These are phyloP conservation scores for Aaosphaeria arxii DNA, from an alignment of 2,329 filamentous ascomycete genomes.

Conservation along the genomic window DNA sequence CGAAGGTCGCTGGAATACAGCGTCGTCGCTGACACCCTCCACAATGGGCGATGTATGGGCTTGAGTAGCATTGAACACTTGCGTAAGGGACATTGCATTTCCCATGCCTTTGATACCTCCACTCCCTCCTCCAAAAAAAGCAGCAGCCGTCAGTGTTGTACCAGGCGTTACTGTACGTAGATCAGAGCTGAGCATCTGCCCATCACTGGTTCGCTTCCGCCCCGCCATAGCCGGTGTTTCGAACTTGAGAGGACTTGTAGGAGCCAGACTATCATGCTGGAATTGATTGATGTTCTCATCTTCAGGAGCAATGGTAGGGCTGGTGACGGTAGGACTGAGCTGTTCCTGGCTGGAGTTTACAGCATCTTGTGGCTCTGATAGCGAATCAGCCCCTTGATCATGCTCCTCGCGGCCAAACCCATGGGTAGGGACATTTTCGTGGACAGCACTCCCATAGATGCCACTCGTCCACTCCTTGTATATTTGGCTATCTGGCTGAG, in stretches of 20 bases:
- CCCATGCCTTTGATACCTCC: constrained; percentile 20
- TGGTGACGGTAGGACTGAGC: constrained; percentile 22
- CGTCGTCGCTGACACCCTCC: constrained; percentile 40
- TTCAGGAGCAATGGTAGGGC: constrained; percentile 25
- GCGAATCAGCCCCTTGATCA: constrained; percentile 12
- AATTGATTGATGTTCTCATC: constrained; percentile 20
- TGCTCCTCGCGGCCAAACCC: constrained; percentile 14
- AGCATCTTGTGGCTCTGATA: constrained; percentile 16
- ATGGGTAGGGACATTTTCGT: constrained; percentile 4
- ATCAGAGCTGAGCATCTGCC: constrained; percentile 41
- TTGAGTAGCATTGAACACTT: constrained; percentile 46
- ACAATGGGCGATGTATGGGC: constrained; percentile 43
- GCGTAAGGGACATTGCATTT: constrained; percentile 42
- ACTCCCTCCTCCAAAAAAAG: constrained; percentile 36
- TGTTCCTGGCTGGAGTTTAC: constrained; percentile 25
- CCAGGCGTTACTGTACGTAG: constrained; percentile 40
- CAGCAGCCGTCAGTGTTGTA: constrained; percentile 32
- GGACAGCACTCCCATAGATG: constrained; percentile 3
- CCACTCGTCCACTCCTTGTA: constrained; percentile 40
- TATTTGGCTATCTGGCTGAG: constrained; percentile 48
- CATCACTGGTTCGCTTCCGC: constrained; percentile 38
- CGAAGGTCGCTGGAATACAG: constrained; percentile 44
- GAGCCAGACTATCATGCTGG: constrained; percentile 7
- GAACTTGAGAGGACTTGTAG: constrained; percentile 33
- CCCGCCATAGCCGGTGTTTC: constrained; percentile 43